phyloP scores from a whole-genome alignment of 352 stramenopile species.

The Globisporangium rhizosaccharum region DNA sequence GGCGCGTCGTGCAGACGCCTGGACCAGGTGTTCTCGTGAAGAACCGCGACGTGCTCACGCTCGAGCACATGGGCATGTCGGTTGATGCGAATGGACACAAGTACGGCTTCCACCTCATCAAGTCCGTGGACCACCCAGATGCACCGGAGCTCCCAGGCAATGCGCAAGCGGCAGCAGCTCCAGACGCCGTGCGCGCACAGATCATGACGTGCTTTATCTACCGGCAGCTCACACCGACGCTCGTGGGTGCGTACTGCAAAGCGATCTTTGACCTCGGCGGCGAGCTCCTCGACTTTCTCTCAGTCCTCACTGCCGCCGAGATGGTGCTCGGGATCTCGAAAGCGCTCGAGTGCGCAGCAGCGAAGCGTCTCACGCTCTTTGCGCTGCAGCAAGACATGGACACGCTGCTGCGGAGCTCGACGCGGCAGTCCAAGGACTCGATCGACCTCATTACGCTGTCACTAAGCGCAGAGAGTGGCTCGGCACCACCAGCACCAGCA shows the following conservation, averaged over 20 bases:
- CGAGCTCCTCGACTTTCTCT: conserved; percentile 9
- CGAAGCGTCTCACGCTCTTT: conserved; percentile 13
- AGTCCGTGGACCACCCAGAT: conserved; percentile 6
- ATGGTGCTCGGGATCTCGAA: conserved; percentile 13
- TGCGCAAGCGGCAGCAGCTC: background rate
- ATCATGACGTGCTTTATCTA: conserved; percentile 12
- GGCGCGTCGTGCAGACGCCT: conserved; percentile 23
- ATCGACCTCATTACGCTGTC: background rate
- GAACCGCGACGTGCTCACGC: conserved; percentile 37
- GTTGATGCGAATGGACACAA: conserved; percentile 24
- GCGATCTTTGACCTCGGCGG: conserved; percentile 12
- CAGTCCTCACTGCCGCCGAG: conserved; percentile 6
- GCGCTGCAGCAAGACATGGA: background rate
- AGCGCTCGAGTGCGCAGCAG: conserved; percentile 10
- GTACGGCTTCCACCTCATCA: conserved; percentile 27
- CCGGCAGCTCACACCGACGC: conserved; percentile 7
- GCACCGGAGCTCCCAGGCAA: background rate
- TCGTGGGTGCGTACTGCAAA: conserved; percentile 8
- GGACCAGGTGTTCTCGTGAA: conserved; percentile 24
- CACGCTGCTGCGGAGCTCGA: background rate
- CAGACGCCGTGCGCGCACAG: conserved; percentile 8
- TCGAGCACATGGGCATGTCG: conserved; percentile 39
- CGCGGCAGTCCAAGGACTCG: conserved; percentile 1
- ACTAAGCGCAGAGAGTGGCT: background rate
- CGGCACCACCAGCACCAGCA: too few species aligned